phyloP scores from a whole-genome alignment of 2,329 filamentous ascomycete genomes.

The Madurella mycetomatis region DNA sequence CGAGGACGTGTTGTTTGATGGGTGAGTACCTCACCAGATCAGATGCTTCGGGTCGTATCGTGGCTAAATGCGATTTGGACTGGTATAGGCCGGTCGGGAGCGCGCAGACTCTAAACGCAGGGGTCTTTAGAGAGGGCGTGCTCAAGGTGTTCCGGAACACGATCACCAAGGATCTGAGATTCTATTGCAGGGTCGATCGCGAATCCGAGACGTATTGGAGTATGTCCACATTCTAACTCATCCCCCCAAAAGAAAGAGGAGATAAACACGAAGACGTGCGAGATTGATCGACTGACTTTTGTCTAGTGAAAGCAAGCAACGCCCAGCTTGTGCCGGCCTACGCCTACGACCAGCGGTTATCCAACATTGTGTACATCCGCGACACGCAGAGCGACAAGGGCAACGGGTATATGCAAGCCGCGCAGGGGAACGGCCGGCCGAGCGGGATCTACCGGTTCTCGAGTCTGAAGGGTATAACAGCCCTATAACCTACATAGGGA shows the following conservation, averaged over 20 bases:
- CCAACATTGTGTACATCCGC: slow-evolving; percentile 27
- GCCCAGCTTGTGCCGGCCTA: slow-evolving; percentile 29
- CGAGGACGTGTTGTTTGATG: slow-evolving; percentile 28
- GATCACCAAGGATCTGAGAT: slow-evolving; percentile 26
- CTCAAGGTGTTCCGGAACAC: slow-evolving; percentile 30
- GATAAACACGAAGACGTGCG: too few species aligned
- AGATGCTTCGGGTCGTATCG: background rate
- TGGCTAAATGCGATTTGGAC: slow-evolving; percentile 1
- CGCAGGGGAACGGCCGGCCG: slow-evolving; percentile 18
- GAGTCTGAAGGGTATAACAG: slow-evolving; percentile 16
- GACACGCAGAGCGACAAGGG: slow-evolving; percentile 26
- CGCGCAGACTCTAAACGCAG: slow-evolving; percentile 19
- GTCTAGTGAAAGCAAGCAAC: slow-evolving; percentile 26
- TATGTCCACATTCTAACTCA: slow-evolving; percentile 3
- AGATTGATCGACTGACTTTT: background rate
- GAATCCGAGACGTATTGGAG: slow-evolving; percentile 30
- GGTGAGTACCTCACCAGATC: slow-evolving; percentile 13
- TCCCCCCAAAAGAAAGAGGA: background rate
- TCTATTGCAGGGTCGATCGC: slow-evolving; percentile 26
- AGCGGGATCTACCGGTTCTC: slow-evolving; percentile 29
- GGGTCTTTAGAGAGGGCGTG: slow-evolving; percentile 23
- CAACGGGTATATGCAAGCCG: slow-evolving; percentile 13
- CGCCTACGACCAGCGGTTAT: slow-evolving; percentile 28
- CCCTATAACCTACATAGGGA: background rate
- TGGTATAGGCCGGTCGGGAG: slow-evolving; percentile 24